Evolutionary conservation across 169 alveolate genomes (phyloP).

Genomic region (Pseudocohnilembus persalinus): DNA sequence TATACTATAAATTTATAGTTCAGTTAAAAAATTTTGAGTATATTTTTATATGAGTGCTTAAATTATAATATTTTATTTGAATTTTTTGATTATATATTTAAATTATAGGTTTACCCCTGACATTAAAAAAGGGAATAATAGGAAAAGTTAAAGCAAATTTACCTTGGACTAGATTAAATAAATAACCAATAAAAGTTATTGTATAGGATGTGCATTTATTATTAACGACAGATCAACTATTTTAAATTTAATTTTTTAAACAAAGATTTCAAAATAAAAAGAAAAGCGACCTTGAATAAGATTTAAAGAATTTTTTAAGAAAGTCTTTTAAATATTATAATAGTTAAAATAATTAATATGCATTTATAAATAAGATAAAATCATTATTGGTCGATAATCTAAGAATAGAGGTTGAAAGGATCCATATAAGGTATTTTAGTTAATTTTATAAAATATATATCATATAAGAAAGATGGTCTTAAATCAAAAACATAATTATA

Average conservation of each 20-base stretch:
- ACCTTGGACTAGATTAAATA: neutral
- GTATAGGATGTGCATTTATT: neutral
- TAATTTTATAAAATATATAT: too few species aligned
- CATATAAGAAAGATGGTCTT: too few species aligned
- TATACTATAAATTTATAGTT: too few species aligned
- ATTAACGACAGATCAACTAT: neutral
- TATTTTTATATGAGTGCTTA: too few species aligned
- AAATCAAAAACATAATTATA: too few species aligned
- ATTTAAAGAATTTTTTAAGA: neutral
- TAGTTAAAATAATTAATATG: neutral
- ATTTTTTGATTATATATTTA: too few species aligned
- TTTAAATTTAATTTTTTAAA: too few species aligned
- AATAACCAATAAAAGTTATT: neutral
- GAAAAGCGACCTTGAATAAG: neutral
- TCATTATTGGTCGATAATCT: neutral
- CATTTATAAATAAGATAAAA: too few species aligned
- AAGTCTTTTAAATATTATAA: too few species aligned
- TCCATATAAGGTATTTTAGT: neutral
- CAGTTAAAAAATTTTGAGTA: too few species aligned
- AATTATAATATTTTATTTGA: too few species aligned
- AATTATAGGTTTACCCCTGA: neutral
- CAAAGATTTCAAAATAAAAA: neutral
- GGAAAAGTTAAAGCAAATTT: neutral
- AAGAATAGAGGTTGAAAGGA: neutral
- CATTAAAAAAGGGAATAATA: neutral